These are phyloP conservation scores for Termitomyces sp. DNA, from an alignment of 768 basidiomycete species.

Conservation along the genomic window DNA sequence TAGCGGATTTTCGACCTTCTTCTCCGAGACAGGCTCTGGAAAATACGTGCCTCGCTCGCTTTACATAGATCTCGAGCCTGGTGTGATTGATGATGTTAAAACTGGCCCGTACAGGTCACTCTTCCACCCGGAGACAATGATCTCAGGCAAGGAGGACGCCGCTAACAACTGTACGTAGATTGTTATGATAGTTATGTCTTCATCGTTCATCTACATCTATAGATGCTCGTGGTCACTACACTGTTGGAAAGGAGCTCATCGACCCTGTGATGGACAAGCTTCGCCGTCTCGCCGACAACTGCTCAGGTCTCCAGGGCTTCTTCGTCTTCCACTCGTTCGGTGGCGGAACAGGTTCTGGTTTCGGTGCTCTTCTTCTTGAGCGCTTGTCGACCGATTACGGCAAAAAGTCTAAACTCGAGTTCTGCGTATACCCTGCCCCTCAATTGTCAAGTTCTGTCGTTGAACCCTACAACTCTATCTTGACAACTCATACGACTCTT, in stretches of 20 bases:
- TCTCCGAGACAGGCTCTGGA: constrained; percentile 94
- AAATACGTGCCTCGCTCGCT: constrained; percentile 97
- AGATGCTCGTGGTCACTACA: constrained; percentile 99
- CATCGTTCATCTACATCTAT: neutral
- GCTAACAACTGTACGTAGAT: constrained; percentile 86
- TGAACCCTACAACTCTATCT: constrained; percentile 96
- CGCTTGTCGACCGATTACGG: constrained; percentile 97
- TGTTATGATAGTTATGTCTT: neutral
- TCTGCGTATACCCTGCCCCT: constrained; percentile 95
- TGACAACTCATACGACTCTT: constrained; percentile 98
- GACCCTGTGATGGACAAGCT: constrained; percentile 97
- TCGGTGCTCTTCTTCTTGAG: constrained; percentile 96
- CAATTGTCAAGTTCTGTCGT: constrained; percentile 94
- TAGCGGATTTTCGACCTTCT: constrained; percentile 98
- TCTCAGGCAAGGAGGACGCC: constrained; percentile 98
- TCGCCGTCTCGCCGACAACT: constrained; percentile 95
- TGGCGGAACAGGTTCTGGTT: constrained; percentile 98
- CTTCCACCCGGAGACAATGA: constrained; percentile 98
- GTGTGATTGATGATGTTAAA: constrained; percentile 96
- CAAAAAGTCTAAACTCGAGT: constrained; percentile 99
- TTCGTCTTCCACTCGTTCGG: constrained; percentile 99
- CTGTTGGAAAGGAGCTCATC: constrained; percentile 97
- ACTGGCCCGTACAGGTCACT: constrained; percentile 93
- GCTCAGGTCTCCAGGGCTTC: constrained; percentile 97
- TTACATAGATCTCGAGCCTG: constrained; percentile 96